A percentile compares a stretch with the other conserved stretches of the same genome.
phyloP scores from a whole-genome alignment of 148 eudicot species.

The Chenopodium suecicum region DNA sequence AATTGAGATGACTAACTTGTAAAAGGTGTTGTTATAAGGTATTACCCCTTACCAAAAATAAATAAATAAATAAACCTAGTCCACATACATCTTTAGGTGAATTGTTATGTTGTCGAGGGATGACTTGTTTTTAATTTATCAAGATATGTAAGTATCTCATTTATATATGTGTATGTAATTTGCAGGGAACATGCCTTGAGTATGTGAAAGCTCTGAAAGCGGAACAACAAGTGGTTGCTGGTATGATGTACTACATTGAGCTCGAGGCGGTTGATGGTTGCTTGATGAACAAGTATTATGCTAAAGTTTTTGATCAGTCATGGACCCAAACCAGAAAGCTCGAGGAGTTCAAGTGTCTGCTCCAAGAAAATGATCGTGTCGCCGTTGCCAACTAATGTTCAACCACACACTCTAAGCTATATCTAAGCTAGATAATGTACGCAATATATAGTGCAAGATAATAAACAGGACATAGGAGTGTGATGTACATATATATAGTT shows the following conservation, averaged over 20 bases:
- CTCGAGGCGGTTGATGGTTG: slow-evolving; percentile 39
- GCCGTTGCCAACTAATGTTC: slow-evolving; percentile 7
- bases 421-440: background rate
- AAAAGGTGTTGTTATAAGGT: no score
- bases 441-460: background rate
- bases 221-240: slow-evolving; percentile 46
- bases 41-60: no score
- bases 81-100: no score
- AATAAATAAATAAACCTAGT: no score
- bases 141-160: no score
- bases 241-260: slow-evolving; percentile 38
- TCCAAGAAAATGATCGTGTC: slow-evolving; percentile 8
- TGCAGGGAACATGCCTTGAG: slow-evolving; percentile 12
- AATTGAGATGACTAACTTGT: no score
- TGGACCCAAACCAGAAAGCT: slow-evolving; percentile 39
- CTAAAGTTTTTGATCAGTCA: slow-evolving; percentile 43
- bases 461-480: background rate
- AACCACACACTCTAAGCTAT: background rate
- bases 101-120: no score
- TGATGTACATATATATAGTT: background rate
- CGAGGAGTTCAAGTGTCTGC: slow-evolving; percentile 26
- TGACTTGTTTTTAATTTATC: no score
- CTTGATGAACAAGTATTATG: slow-evolving; percentile 28
- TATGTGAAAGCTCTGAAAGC: slow-evolving; percentile 33
- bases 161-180: background rate